Conservation (phyloP, 2,329 filamentous ascomycete species). For the Fusarium praegraminearum region DNA sequence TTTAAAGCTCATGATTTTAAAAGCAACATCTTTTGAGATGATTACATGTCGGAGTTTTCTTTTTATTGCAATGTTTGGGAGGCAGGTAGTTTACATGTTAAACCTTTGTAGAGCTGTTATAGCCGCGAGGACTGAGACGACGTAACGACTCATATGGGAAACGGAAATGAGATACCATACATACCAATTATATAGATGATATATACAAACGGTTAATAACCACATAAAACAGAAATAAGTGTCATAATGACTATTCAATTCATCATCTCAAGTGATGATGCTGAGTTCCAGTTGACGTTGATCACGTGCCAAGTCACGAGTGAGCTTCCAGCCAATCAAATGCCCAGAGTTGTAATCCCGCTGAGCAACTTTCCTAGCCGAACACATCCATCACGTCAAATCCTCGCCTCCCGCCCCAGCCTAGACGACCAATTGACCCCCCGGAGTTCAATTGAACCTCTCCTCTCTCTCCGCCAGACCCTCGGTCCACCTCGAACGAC, state of each 20-base stretch:
- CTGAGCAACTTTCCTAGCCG: conserved; percentile 51
- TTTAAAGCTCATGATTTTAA: conserved; percentile 42
- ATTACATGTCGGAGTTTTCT: conserved; percentile 29
- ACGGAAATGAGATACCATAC: conserved; percentile 26
- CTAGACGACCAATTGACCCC: conserved; percentile 44
- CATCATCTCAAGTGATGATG: conserved; percentile 6
- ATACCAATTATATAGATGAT: conserved; percentile 5
- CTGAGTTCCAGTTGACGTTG: not conserved
- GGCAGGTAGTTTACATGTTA: conserved; percentile 13
- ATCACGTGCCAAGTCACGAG: conserved; percentile 52
- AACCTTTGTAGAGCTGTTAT: conserved; percentile 29
- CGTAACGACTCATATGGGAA: conserved; percentile 33
- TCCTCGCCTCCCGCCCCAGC: conserved; percentile 46
- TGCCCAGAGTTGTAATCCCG: conserved; percentile 57
- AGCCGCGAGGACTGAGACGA: conserved; percentile 35
- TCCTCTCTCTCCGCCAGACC: conserved; percentile 31
- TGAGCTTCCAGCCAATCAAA: conserved; percentile 51
- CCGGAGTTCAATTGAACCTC: conserved; percentile 45
- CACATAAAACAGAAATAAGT: not conserved
- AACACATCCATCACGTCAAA: conserved; percentile 49
- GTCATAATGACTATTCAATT: not conserved
- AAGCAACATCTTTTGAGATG: conserved; percentile 1
- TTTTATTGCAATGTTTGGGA: conserved; percentile 2
- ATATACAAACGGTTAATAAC: not conserved
- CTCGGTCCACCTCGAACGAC: conserved; percentile 26